Evolutionary conservation across 331 rosid species (phyloP).

Genomic region (Rosa hybrid): DNA sequence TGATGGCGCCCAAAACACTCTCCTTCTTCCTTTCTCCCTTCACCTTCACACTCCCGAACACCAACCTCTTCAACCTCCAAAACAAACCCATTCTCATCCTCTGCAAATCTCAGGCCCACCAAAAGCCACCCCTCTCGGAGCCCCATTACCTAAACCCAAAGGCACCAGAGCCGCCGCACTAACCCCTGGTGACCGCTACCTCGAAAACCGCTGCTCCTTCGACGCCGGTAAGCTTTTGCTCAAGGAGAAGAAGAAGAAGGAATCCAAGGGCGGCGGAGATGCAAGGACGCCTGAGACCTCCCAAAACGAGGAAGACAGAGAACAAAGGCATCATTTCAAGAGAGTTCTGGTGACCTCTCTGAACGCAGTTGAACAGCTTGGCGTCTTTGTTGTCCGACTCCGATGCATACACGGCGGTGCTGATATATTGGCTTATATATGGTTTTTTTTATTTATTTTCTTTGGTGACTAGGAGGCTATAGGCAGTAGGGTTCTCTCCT

Average conservation of each 20-base stretch:
- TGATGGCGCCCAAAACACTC: constrained; percentile 65
- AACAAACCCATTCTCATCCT: neutral
- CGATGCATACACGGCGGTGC: constrained; percentile 43
- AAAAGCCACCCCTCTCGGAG: neutral
- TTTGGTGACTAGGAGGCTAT: too few relatives aligned
- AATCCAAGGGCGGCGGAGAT: constrained; percentile 47
- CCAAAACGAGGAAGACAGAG: constrained; percentile 57
- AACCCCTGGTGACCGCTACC: constrained; percentile 74
- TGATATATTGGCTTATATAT: too few relatives aligned
- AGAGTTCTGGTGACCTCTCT: constrained; percentile 88
- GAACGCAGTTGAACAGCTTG: constrained; percentile 67
- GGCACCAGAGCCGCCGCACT: constrained; percentile 81
- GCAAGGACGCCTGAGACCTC: constrained; percentile 72
- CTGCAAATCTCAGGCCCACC: constrained; percentile 4
- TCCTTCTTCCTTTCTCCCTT: constrained; percentile 33
- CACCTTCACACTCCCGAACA: too few relatives aligned
- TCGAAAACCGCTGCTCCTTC: constrained; percentile 57
- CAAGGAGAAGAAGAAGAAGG: constrained; percentile 36
- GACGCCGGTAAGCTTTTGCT: constrained; percentile 65
- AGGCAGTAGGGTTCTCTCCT: too few relatives aligned
- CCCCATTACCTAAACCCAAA: constrained; percentile 35
- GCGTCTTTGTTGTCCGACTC: constrained; percentile 83
- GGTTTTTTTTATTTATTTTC: too few relatives aligned
- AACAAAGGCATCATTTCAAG: constrained; percentile 67
- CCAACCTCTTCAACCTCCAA: neutral